Evolutionary conservation across 768 basidiomycete genomes (phyloP).

Genomic region (Lentinula lateritia): DNA sequence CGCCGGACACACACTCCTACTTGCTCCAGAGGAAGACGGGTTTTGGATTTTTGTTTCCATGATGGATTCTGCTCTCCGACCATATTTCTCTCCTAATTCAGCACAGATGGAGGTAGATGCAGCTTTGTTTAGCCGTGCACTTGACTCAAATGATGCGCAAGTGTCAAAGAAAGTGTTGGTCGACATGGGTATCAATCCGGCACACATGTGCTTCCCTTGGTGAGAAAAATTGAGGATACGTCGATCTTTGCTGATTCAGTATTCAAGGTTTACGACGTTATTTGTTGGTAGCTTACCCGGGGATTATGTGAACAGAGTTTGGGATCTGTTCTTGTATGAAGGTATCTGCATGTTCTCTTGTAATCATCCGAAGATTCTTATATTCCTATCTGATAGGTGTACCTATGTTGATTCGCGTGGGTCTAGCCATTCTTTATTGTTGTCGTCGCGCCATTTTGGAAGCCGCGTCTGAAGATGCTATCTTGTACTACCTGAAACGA

Average conservation of each 20-base stretch:
- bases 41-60: conserved; percentile 88
- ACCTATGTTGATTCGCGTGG: conserved; percentile 70
- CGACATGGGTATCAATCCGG: conserved; percentile 55
- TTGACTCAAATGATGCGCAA: conserved; percentile 56
- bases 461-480: conserved; percentile 36
- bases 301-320: conserved; percentile 65
- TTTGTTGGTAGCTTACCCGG: conserved; percentile 64
- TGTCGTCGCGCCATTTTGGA: conserved; percentile 58
- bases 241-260: background rate
- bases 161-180: conserved; percentile 65
- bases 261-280: conserved; percentile 61
- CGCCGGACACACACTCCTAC: conserved; percentile 64
- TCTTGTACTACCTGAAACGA: conserved; percentile 41
- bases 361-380: background rate
- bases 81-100: conserved; percentile 60
- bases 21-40: conserved; percentile 82
- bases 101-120: conserved; percentile 76
- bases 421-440: conserved; percentile 56
- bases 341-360: conserved; percentile 35
- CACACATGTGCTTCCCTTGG: conserved; percentile 61
- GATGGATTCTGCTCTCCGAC: conserved; percentile 80
- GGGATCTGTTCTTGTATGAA: conserved; percentile 82
- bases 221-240: conserved; percentile 15
- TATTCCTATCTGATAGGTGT: conserved; percentile 41
- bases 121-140: conserved; percentile 58